These are phyloP conservation scores for Fusarium algeriense DNA, from an alignment of 2,329 filamentous ascomycete genomes.

Conservation along the genomic window DNA sequence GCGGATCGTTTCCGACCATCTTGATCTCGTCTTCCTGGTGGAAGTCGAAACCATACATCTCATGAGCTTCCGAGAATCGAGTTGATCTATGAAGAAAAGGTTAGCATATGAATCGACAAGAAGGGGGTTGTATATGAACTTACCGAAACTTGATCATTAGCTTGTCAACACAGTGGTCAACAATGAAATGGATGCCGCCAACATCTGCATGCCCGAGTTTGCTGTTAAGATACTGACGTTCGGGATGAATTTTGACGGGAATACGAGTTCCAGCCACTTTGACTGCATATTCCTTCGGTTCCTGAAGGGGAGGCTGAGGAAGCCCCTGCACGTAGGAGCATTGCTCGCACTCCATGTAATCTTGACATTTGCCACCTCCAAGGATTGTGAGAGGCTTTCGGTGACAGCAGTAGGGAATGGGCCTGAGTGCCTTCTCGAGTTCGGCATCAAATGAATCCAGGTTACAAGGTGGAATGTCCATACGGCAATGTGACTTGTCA, in stretches of 20 bases:
- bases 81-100: constrained; percentile 23
- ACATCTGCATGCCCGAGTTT: constrained; percentile 20
- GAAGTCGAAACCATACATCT: constrained; percentile 15
- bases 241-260: constrained; percentile 22
- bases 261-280: constrained; percentile 7
- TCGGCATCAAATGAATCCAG: neutral
- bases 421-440: neutral
- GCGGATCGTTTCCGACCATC: neutral
- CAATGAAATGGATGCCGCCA: constrained; percentile 30
- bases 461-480: neutral
- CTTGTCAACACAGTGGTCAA: constrained; percentile 14
- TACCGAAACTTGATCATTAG: constrained; percentile 34
- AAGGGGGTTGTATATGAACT: neutral
- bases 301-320: neutral
- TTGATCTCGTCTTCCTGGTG: constrained; percentile 4
- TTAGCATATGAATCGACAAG: neutral
- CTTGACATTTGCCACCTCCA: neutral
- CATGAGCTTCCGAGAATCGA: constrained; percentile 30
- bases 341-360: constrained; percentile 24
- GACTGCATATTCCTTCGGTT: neutral
- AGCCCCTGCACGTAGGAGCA: constrained; percentile 12
- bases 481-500: neutral
- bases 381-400: constrained; percentile 15
- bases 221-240: constrained; percentile 27
- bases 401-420: constrained; percentile 15